Evolutionary conservation across 1,284 basidiomycete genomes (phyloP).

Genomic region (Prillingera fragicola): DNA sequence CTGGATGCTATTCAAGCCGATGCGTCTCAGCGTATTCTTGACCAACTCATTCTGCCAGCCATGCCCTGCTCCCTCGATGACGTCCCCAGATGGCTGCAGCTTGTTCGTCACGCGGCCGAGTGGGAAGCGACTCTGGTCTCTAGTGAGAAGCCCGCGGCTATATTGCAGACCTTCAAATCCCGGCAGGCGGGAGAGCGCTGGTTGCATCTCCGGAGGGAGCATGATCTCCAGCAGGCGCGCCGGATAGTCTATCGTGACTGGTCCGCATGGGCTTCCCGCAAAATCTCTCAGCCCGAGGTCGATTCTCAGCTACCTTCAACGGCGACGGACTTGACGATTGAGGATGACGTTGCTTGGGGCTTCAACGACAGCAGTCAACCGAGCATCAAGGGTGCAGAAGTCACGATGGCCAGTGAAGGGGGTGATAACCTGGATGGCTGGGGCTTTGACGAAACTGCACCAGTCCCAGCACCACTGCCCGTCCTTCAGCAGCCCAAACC

Average conservation of each 20-base stretch:
- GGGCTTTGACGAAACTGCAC: slow-evolving; percentile 46
- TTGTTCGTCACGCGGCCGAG: slow-evolving; percentile 55
- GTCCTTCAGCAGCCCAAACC: neutral
- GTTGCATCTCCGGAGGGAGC: slow-evolving; percentile 17
- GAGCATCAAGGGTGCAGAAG: neutral
- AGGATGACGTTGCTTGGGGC: slow-evolving; percentile 28
- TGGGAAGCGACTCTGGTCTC: slow-evolving; percentile 57
- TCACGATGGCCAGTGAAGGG: neutral
- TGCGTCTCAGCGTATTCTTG: slow-evolving; percentile 52
- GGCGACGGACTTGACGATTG: slow-evolving; percentile 1
- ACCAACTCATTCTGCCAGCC: slow-evolving; percentile 59
- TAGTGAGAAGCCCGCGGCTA: neutral
- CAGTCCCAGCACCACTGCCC: neutral
- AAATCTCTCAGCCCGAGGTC: neutral
- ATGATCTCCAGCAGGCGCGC: slow-evolving; percentile 3
- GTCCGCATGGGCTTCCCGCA: neutral
- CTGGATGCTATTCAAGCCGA: slow-evolving; percentile 7
- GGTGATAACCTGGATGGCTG: slow-evolving; percentile 39
- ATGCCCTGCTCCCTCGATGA: slow-evolving; percentile 59
- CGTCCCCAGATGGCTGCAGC: slow-evolving; percentile 59
- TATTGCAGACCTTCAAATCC: slow-evolving; percentile 44
- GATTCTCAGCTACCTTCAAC: neutral
- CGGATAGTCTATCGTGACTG: neutral
- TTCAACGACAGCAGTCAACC: slow-evolving; percentile 17
- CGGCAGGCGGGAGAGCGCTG: slow-evolving; percentile 49